Percentiles rank a stretch among this genome's conserved stretches.
Conservation (phyloP, 225 moss, liverwort and hornwort species). For the Polytrichum commune region DNA sequence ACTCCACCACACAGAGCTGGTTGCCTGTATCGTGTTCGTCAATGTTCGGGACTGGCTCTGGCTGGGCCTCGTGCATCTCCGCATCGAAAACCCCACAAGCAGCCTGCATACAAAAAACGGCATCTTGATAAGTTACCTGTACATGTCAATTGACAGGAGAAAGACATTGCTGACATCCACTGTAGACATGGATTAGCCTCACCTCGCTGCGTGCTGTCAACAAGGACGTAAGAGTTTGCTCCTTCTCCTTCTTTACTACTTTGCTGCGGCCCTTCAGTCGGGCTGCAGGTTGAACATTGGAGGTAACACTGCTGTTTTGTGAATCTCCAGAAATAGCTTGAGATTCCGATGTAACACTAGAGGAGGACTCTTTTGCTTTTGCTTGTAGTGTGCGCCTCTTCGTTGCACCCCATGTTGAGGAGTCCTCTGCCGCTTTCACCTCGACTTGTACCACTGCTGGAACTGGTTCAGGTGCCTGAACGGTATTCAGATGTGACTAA, state of each 20-base stretch:
- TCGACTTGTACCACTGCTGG: constrained; percentile 20
- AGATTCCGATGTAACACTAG: constrained; percentile 12
- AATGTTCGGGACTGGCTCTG: constrained; percentile 64
- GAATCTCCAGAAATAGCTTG: constrained; percentile 8
- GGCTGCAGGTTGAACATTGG: constrained; percentile 29
- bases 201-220: constrained; percentile 85
- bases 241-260: constrained; percentile 66
- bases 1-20: constrained; percentile 81
- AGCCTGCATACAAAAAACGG: constrained; percentile 14
- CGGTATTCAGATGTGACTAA: no score
- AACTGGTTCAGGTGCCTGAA: no score
- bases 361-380: constrained; percentile 19
- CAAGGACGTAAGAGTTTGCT: constrained; percentile 74
- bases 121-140: no score
- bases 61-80: constrained; percentile 77
- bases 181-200: neutral
- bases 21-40: constrained; percentile 73
- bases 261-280: constrained; percentile 47
- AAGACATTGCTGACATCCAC: no score
- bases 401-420: constrained; percentile 77
- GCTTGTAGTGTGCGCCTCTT: constrained; percentile 64
- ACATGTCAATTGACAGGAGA: no score
- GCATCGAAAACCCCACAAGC: constrained; percentile 59
- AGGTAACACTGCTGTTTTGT: constrained; percentile 9
- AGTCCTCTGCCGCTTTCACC: constrained; percentile 34